These are phyloP conservation scores for Perkinsus olseni DNA, from an alignment of 169 alveolate genomes.

Conservation along the genomic window DNA sequence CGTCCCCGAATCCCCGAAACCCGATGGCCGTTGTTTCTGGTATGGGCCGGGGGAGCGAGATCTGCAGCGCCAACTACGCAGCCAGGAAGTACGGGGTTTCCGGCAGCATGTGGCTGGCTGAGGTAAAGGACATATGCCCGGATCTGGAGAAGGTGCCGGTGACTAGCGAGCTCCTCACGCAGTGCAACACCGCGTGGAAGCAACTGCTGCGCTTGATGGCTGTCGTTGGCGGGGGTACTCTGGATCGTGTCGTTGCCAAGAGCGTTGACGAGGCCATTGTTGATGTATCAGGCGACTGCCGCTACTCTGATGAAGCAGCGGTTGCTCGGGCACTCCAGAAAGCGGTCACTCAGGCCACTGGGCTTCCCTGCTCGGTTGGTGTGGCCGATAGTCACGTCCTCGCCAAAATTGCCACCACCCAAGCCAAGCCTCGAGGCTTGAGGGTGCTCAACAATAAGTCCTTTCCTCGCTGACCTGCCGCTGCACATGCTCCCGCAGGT, in stretches of 20 bases:
- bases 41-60: slow-evolving; percentile 1
- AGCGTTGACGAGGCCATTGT: background rate
- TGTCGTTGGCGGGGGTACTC: slow-evolving; percentile 1
- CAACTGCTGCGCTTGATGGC: background rate
- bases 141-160: background rate
- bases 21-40: slow-evolving; percentile 14
- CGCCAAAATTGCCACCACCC: background rate
- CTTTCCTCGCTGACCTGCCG: background rate
- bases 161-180: slow-evolving; percentile 2
- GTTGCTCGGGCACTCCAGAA: background rate
- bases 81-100: slow-evolving; percentile 8
- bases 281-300: background rate
- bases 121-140: slow-evolving; percentile 3
- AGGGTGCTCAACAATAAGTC: background rate
- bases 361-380: background rate
- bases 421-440: background rate
- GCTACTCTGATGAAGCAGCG: background rate
- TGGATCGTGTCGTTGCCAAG: background rate
- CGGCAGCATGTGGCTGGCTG: background rate
- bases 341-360: background rate
- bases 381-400: background rate
- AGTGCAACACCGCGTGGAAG: slow-evolving; percentile 10
- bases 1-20: background rate
- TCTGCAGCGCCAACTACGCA: slow-evolving; percentile 14
- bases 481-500: slow-evolving; percentile 5